Base-by-base conservation (phyloP, 2,329 filamentous ascomycete species). In the Arthroderma uncinatum region DNA sequence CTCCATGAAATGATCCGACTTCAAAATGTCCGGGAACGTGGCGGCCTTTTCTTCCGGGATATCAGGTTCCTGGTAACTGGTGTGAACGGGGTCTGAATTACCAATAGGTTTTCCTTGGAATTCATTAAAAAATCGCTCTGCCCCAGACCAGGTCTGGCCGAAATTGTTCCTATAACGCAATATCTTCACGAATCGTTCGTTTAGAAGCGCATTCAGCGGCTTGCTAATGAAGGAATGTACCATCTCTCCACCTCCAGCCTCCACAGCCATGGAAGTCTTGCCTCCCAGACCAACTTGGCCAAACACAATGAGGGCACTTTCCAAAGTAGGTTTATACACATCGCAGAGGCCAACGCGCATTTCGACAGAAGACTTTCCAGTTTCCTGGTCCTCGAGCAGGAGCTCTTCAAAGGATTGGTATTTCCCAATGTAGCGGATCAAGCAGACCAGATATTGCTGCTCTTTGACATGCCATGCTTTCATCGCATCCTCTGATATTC, bases 381-480 rank as follows among this genome's bases (percentile, higher is more conserved):
- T 67, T 52, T 63, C 62, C 39, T 67, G 65, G 57, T 76, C 66
- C 56, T 73, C 68, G 0, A 69, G 65, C 12, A 80, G 66, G 8
- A 87, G 67, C 0, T 79, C 67, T 14, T 85, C 78, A 53, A 86
- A 73, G 2, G 74, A 73, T 33, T 75, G 77, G 68, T 94, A 95
- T 0, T 74, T 77, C n/a, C 70, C 68, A 0, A 76, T 72, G 62
- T 86, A 86, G 36, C 79, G 79, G 44, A 93, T 78, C 21, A 95
- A 74, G 3, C 94, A 75, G 3, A 92, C 79, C 39, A 95, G 69
- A 64, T 92, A 91, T 34, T 90, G 84, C 0, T 76, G 70, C 0
- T 76, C 71, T 12, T 79, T 71, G 9, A 95, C 68, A 59, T 85
- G 79, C 90, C 90, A 95, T 1, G 89, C 87, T 64, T 85, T 78